Percentiles rank a stretch among this genome's conserved stretches.
phyloP scores from a whole-genome alignment of 139 green algal genomes.

The Bryopsis sp. region DNA sequence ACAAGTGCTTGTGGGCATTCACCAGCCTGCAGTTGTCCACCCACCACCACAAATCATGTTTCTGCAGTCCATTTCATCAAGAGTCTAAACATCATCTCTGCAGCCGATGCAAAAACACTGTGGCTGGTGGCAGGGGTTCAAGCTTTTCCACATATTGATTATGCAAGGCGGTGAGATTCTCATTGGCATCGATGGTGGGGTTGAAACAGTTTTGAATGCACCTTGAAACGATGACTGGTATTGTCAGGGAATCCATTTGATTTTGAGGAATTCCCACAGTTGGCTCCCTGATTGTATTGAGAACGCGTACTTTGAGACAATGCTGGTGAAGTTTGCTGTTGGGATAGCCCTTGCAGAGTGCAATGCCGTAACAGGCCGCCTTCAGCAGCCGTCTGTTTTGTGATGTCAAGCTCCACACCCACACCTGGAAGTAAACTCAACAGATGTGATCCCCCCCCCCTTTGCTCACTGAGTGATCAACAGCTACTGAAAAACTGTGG shows the following conservation, averaged over 20 bases:
- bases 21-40: slow-evolving; percentile 42
- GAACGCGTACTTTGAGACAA: slow-evolving; percentile 51
- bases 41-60: too few species aligned
- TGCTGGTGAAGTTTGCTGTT: slow-evolving; percentile 29
- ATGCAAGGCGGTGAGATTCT: too few species aligned
- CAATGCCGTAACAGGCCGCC: slow-evolving; percentile 54
- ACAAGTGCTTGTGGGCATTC: slow-evolving; percentile 45
- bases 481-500: too few species aligned
- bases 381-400: slow-evolving; percentile 37
- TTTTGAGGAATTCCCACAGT: slow-evolving; percentile 52
- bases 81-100: too few species aligned
- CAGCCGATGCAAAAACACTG: too few species aligned
- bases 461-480: too few species aligned
- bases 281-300: slow-evolving; percentile 62
- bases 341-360: slow-evolving; percentile 43
- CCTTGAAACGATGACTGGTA: slow-evolving; percentile 53
- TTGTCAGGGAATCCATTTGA: slow-evolving; percentile 55
- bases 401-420: not conserved
- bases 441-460: too few species aligned
- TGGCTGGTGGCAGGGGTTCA: too few species aligned
- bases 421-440: not conserved
- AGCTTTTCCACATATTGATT: too few species aligned
- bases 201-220: too few species aligned
- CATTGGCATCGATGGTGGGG: too few species aligned
- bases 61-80: too few species aligned